Evolutionary conservation across 2,329 filamentous ascomycete genomes (phyloP).

Genomic region (Aspergillus alliaceus): DNA sequence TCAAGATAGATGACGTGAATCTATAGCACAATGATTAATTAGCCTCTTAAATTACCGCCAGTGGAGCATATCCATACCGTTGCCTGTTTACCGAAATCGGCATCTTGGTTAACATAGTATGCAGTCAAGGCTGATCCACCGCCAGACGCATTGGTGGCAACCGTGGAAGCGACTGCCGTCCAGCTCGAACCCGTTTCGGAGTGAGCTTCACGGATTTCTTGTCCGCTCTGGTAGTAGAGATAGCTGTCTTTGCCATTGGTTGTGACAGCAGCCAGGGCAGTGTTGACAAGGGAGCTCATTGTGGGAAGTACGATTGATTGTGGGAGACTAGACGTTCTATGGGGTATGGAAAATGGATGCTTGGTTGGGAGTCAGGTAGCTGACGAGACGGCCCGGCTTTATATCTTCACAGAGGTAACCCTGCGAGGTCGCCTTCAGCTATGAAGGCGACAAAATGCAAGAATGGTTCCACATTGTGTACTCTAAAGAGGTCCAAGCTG

Average conservation of each 20-base stretch:
- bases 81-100: not conserved
- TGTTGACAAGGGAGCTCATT: not conserved
- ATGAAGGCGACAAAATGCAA: not conserved
- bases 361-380: too few species aligned
- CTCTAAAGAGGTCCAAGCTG: not conserved
- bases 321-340: too few species aligned
- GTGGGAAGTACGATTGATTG: not conserved
- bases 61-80: not conserved
- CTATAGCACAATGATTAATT: not conserved
- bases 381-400: not conserved
- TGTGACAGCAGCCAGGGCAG: not conserved
- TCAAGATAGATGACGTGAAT: constrained; percentile 1
- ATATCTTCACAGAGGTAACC: not conserved
- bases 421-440: too few species aligned
- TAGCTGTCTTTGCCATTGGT: not conserved
- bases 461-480: not conserved
- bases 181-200: not conserved
- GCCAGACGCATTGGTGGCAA: not conserved
- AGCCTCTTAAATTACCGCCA: too few species aligned
- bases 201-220: not conserved
- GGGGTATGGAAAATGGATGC: not conserved
- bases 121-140: constrained; percentile 2
- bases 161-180: not conserved
- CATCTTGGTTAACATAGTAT: constrained; percentile 2
- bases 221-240: not conserved